phyloP scores from a whole-genome alignment of 2,329 filamentous ascomycete species.

The Aspergillus calidoustus region DNA sequence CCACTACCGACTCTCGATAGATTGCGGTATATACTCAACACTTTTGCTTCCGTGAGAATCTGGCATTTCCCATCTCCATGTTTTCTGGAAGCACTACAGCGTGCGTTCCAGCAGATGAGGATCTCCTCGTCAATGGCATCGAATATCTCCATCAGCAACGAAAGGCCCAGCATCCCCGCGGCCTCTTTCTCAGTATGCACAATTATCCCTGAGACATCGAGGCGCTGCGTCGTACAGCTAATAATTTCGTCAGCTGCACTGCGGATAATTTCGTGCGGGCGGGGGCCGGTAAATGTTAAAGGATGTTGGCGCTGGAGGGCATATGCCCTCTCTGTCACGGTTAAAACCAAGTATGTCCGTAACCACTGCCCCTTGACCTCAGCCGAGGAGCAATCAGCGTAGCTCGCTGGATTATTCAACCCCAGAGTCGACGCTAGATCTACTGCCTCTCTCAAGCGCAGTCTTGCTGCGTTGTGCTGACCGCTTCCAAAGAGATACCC shows the following conservation, averaged over 20 bases:
- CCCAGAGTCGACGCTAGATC: conserved; percentile 48
- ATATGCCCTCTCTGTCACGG: conserved; percentile 39
- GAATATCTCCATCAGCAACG: conserved; percentile 50
- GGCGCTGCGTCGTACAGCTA: conserved; percentile 3
- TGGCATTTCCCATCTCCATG: conserved; percentile 58
- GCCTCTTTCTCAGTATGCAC: conserved; percentile 51
- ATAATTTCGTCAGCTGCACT: conserved; percentile 38
- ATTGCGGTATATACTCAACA: conserved; percentile 41
- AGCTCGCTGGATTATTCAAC: conserved; percentile 46
- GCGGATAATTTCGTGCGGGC: conserved; percentile 46
- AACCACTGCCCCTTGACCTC: conserved; percentile 47
- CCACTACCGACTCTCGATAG: conserved; percentile 38
- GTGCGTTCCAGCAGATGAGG: conserved; percentile 49
- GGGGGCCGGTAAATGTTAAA: conserved; percentile 48
- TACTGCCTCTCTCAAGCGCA: conserved; percentile 71
- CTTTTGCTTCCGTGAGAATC: conserved; percentile 69
- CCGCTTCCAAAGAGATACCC: conserved; percentile 73
- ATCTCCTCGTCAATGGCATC: conserved; percentile 51
- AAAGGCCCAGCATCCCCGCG: conserved; percentile 48
- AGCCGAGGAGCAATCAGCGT: conserved; percentile 36
- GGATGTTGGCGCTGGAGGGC: conserved; percentile 43
- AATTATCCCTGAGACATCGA: conserved; percentile 42
- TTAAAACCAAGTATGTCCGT: conserved; percentile 42
- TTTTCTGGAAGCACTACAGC: conserved; percentile 62
- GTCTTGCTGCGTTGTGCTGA: conserved; percentile 77